phyloP scores from a whole-genome alignment of 2,329 filamentous ascomycete genomes.

The Pseudocercospora macadamiae region DNA sequence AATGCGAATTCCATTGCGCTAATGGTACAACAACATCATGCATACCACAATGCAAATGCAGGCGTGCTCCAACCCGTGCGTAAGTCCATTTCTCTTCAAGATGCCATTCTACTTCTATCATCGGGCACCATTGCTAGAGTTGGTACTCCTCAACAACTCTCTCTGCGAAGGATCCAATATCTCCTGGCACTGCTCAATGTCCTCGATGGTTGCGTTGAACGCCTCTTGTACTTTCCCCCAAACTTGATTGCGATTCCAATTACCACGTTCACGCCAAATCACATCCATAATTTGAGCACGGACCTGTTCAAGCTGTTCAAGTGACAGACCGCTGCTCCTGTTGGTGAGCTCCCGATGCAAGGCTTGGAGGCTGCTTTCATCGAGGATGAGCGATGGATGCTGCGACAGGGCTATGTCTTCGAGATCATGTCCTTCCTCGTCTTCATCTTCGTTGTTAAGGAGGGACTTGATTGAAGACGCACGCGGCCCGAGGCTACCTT shows the following conservation, averaged over 20 bases:
- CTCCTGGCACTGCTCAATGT: constrained; percentile 63
- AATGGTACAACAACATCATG: no score
- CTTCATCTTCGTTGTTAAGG: constrained; percentile 41
- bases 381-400: constrained; percentile 44
- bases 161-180: constrained; percentile 47
- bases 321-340: constrained; percentile 74
- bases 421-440: not conserved
- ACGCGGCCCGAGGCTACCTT: constrained; percentile 36
- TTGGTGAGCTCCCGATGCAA: constrained; percentile 67
- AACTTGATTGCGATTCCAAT: constrained; percentile 83
- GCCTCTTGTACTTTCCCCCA: constrained; percentile 64
- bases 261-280: constrained; percentile 76
- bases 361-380: constrained; percentile 55
- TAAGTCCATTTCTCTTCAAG: no score
- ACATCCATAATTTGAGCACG: constrained; percentile 88
- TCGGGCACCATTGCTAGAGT: no score
- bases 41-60: no score
- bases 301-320: constrained; percentile 95
- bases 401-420: not conserved
- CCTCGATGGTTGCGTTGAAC: constrained; percentile 74
- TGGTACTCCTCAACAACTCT: not conserved
- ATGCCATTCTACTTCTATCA: no score
- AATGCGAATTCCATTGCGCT: no score
- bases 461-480: constrained; percentile 44
- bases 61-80: no score